Conservation (phyloP, 2,329 filamentous ascomycete genomes). For the Verticillium nubilum region DNA sequence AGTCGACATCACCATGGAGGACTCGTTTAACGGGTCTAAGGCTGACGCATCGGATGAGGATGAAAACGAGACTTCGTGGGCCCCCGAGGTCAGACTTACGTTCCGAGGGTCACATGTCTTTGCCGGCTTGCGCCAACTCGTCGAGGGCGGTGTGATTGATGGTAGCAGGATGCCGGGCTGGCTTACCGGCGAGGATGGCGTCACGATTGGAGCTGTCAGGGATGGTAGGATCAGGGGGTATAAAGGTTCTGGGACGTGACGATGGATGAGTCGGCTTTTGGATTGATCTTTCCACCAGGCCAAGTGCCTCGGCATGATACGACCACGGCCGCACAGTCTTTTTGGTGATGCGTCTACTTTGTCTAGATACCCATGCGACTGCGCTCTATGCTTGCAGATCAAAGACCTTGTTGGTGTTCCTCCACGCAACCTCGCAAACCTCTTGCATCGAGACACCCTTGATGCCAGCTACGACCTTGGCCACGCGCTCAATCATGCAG, state of each 20-base stretch:
- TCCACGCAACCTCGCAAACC: constrained; percentile 81
- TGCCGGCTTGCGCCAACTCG: constrained; percentile 70
- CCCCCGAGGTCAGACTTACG: constrained; percentile 57
- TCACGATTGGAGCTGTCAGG: constrained; percentile 66
- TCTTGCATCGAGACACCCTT: constrained; percentile 76
- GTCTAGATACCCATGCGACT: constrained; percentile 21
- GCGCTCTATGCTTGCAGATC: constrained; percentile 46
- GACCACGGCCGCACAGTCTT: not conserved
- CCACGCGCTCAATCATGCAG: constrained; percentile 78
- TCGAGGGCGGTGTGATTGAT: constrained; percentile 71
- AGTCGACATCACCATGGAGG: constrained; percentile 54
- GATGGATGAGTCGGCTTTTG: not conserved
- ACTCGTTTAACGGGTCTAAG: constrained; percentile 37
- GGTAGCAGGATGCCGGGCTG: constrained; percentile 78
- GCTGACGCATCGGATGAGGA: constrained; percentile 22
- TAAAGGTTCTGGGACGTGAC: constrained; percentile 49
- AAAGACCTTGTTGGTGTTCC: constrained; percentile 77
- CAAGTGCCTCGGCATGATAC: not conserved
- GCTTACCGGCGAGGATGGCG: constrained; percentile 84
- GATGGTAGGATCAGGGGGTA: constrained; percentile 58
- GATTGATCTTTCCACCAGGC: not conserved
- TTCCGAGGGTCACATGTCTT: constrained; percentile 78
- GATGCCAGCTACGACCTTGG: constrained; percentile 80
- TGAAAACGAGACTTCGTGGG: constrained; percentile 33
- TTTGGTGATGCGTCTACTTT: constrained; percentile 7